Conservation (phyloP, 805 yeast species). For the Metschnikowia vanudenii region DNA sequence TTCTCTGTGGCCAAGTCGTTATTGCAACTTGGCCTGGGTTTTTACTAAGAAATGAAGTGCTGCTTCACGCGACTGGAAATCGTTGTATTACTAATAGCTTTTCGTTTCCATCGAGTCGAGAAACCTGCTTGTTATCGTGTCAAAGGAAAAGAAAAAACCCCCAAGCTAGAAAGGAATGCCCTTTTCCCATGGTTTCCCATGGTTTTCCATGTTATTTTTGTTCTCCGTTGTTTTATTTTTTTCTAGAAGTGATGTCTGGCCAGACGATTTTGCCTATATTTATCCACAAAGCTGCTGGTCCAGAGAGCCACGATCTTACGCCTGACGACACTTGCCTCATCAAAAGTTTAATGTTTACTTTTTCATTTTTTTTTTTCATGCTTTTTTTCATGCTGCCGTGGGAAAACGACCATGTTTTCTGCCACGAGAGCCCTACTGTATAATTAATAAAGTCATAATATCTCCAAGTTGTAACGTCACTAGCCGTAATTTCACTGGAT, state of each 20-base stretch:
- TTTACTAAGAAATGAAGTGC: constrained; percentile 11
- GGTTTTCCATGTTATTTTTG: too few species aligned
- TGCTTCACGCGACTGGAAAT: not conserved
- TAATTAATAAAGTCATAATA: constrained; percentile 2
- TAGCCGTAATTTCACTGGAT: too few species aligned
- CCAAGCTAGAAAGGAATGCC: too few species aligned
- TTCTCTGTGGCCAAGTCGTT: constrained; percentile 46
- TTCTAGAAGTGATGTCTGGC: too few species aligned
- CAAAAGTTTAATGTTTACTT: too few species aligned
- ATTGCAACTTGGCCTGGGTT: constrained; percentile 41
- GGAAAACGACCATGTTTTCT: not conserved
- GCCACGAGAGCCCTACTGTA: constrained; percentile 1
- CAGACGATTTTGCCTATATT: not conserved
- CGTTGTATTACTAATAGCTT: too few species aligned
- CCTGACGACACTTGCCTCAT: not conserved
- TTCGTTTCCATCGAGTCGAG: too few species aligned
- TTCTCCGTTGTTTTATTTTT: too few species aligned
- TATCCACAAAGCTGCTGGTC: not conserved
- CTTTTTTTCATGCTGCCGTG: constrained; percentile 1
- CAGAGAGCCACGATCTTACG: not conserved
- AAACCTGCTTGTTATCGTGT: too few species aligned
- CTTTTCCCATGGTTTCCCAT: too few species aligned
- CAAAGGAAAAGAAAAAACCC: too few species aligned
- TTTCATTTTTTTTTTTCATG: not conserved
- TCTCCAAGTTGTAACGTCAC: too few species aligned